These are phyloP conservation scores for Kwoniella botswanensis DNA, from an alignment of 768 basidiomycete species.

Conservation along the genomic window DNA sequence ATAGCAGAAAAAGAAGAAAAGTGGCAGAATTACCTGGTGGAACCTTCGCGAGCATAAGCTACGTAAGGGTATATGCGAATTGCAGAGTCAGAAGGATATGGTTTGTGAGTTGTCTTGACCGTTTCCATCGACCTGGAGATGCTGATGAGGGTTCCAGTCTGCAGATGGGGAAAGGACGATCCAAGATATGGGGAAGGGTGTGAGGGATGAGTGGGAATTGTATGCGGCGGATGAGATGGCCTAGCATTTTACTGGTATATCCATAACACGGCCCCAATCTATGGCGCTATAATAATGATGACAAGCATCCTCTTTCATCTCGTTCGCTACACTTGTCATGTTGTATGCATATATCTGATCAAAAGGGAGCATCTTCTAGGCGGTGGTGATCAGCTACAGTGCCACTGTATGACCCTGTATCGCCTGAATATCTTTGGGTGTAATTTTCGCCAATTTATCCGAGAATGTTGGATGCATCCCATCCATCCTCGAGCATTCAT, in stretches of 20 bases:
- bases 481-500: background rate
- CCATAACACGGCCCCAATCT: too few species aligned
- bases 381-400: background rate
- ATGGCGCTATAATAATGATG: background rate
- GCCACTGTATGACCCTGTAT: background rate
- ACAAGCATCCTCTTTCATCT: background rate
- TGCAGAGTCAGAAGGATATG: conserved; percentile 53
- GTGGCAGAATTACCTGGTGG: conserved; percentile 36
- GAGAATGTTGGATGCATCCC: conserved; percentile 22
- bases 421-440: conserved; percentile 6
- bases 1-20: conserved; percentile 21
- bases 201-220: conserved; percentile 45
- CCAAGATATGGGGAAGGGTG: conserved; percentile 28
- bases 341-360: background rate
- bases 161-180: conserved; percentile 43
- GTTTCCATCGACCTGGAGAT: background rate
- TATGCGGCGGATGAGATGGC: conserved; percentile 31
- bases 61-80: conserved; percentile 55
- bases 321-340: background rate
- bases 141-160: conserved; percentile 27
- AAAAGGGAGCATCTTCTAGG: background rate
- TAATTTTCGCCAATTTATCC: conserved; percentile 25
- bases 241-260: background rate
- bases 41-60: conserved; percentile 37
- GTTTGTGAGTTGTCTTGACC: conserved; percentile 43